Evolutionary conservation across 192 early-diverging fungal species (phyloP).

Genomic region (Podila epigama): DNA sequence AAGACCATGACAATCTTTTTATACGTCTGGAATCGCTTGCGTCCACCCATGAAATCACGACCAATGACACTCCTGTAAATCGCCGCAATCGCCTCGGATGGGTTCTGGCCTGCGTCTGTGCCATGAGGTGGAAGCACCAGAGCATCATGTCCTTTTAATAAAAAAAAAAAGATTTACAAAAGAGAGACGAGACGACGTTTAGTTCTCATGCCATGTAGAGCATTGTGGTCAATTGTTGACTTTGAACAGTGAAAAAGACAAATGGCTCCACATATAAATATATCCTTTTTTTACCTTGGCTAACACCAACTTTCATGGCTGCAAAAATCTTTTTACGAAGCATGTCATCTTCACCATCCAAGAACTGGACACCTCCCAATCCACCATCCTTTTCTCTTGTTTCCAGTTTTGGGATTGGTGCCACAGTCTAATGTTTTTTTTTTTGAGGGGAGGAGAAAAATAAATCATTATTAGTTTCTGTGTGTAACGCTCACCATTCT

Average conservation of each 20-base stretch:
- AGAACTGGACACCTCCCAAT: conserved; percentile 41
- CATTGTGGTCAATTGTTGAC: neutral
- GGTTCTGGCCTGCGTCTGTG: conserved; percentile 38
- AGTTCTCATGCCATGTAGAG: neutral
- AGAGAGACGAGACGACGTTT: neutral
- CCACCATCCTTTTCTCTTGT: conserved; percentile 43
- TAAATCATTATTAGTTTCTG: neutral
- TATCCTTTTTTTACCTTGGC: conserved; percentile 15
- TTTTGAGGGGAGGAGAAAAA: neutral
- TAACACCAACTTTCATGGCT: conserved; percentile 45
- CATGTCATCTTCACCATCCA: conserved; percentile 42
- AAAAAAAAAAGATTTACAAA: neutral
- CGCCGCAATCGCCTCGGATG: conserved; percentile 38
- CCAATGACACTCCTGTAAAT: conserved; percentile 46
- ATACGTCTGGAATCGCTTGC: conserved; percentile 48
- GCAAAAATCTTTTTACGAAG: conserved; percentile 36
- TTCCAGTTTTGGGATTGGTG: conserved; percentile 35
- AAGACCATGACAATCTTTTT: conserved; percentile 50
- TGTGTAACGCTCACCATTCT: no score
- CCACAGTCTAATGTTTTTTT: conserved; percentile 29
- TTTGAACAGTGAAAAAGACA: neutral
- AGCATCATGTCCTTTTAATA: conserved; percentile 33
- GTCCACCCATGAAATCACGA: conserved; percentile 43
- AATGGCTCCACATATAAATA: neutral
- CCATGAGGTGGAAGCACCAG: conserved; percentile 45